Base-by-base conservation (phyloP, 164 flowering plant genomes). In the Buxus sempervirens region DNA sequence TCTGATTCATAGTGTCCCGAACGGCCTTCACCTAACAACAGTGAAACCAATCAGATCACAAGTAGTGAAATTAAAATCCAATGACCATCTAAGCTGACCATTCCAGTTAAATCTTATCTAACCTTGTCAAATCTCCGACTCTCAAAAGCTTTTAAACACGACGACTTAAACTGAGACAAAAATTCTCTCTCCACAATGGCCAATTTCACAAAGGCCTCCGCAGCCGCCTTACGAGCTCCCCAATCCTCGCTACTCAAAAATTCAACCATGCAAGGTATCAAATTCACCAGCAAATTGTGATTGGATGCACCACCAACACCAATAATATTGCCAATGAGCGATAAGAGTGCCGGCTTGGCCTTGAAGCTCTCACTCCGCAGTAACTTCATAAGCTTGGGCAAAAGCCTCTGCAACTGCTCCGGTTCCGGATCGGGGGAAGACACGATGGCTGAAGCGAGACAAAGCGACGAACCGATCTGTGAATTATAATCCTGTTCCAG, bases 191-290 rank as follows among this genome's bases (percentile, higher is more conserved):
- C 97, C 67, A 77, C 85, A 12, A 75, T 70, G 25, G 96, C 96
- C 80, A 95, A 62, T 75, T 76, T 83, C 70, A 65, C 58, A 41
- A 95, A 80, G 21, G 82, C 86, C 75, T 90, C 97, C 4, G 97
- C 88, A 0, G 92, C 85, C 0, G 91, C 89, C 73, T 90, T 95
- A 81, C 99, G 80, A 25, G 91, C 85, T 14, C 86, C 85, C 99
- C 99, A 95, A 66, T 92, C 98, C 61, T 84, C 87, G 58, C 88
- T 83, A 45, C 85, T 76, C 77, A 95, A 70, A 63, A 87, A 87
- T 58, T 81, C 90, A 41, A 82, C 67, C 79, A 88, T 54, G 60
- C 84, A 78, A 62, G 80, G 80, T 49, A 90, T 77, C 78, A 90
- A 66, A 81, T 77, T 75, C 76, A 45, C 81, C 79, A 84, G 42